Evolutionary conservation across 1,284 basidiomycete species (phyloP).

Genomic region (Hymenochaete sp.): DNA sequence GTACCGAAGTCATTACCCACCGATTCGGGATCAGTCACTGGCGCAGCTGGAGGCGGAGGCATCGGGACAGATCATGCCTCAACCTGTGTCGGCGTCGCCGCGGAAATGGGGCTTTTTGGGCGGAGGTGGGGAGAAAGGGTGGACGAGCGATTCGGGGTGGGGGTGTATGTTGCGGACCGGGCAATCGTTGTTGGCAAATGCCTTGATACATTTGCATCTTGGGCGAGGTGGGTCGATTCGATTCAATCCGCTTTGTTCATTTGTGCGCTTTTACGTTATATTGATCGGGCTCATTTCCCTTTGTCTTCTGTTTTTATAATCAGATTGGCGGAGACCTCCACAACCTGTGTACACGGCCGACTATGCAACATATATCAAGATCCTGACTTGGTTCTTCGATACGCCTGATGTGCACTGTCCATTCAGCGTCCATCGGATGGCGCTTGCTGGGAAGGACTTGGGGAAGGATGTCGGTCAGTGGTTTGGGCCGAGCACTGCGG

Average conservation of each 20-base stretch:
- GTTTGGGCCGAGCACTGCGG: conserved; percentile 97
- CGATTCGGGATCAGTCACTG: conserved; percentile 65
- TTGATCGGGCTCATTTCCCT: neutral
- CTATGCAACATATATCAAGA: conserved; percentile 75
- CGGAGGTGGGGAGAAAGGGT: conserved; percentile 58
- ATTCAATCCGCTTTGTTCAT: no score
- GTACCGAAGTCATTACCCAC: conserved; percentile 82
- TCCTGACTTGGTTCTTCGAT: conserved; percentile 93
- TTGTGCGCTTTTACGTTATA: no score
- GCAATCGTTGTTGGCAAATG: conserved; percentile 87
- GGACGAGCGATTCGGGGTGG: conserved; percentile 95
- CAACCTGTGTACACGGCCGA: conserved; percentile 47
- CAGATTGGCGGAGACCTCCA: conserved; percentile 78
- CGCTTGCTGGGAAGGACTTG: conserved; percentile 86
- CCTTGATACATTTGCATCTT: conserved; percentile 75
- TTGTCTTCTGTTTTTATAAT: conserved; percentile 9
- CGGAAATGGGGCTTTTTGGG: conserved; percentile 40
- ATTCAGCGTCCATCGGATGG: conserved; percentile 95
- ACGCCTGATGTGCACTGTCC: conserved; percentile 83
- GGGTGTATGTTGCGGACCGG: conserved; percentile 97
- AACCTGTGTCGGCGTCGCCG: conserved; percentile 32
- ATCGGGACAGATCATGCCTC: conserved; percentile 21
- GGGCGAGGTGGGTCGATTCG: conserved; percentile 61
- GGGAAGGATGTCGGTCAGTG: conserved; percentile 95
- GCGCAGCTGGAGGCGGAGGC: conserved; percentile 38